A percentile compares a stretch with the other conserved stretches of the same genome.
Evolutionary conservation across 768 basidiomycete genomes (phyloP).

Genomic region (Epithele typhae): DNA sequence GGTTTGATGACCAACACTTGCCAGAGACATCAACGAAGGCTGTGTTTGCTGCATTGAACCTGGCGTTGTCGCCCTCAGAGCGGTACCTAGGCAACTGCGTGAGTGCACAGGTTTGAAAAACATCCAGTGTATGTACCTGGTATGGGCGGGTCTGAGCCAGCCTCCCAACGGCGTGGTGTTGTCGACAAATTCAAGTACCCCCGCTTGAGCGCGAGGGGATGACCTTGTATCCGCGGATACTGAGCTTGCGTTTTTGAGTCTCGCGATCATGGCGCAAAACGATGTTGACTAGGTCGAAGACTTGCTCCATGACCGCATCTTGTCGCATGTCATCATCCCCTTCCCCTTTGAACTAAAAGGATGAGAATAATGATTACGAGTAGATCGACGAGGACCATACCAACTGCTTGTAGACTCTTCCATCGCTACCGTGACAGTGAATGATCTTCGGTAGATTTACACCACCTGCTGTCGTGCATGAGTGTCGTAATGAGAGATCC

Average conservation of each 20-base stretch:
- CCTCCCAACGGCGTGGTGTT: constrained; percentile 62
- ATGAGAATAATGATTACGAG: neutral
- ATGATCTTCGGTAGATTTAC: constrained; percentile 80
- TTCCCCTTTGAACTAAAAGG: constrained; percentile 80
- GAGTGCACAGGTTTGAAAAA: too few species aligned
- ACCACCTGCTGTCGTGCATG: constrained; percentile 71
- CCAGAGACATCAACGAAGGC: too few species aligned
- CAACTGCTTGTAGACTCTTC: constrained; percentile 68
- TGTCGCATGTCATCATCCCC: constrained; percentile 90
- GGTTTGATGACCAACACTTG: too few species aligned
- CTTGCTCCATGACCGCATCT: constrained; percentile 99
- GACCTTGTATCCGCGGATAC: constrained; percentile 83
- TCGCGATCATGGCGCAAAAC: constrained; percentile 71
- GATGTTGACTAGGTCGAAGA: constrained; percentile 84
- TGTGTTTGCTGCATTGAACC: constrained; percentile 25
- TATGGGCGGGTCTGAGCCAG: constrained; percentile 67
- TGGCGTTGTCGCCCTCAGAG: constrained; percentile 46
- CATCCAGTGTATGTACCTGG: constrained; percentile 36
- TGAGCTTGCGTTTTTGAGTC: constrained; percentile 67
- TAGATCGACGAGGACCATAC: constrained; percentile 42
- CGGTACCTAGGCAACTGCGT: constrained; percentile 51
- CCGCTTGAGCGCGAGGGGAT: constrained; percentile 77
- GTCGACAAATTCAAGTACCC: constrained; percentile 86
- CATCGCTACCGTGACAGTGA: constrained; percentile 63
- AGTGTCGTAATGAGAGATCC: constrained; percentile 57